A percentile compares a stretch with the other conserved stretches of the same genome.
phyloP scores from a whole-genome alignment of 2,329 filamentous ascomycete genomes.

The Ascocoryne sarcoides region DNA sequence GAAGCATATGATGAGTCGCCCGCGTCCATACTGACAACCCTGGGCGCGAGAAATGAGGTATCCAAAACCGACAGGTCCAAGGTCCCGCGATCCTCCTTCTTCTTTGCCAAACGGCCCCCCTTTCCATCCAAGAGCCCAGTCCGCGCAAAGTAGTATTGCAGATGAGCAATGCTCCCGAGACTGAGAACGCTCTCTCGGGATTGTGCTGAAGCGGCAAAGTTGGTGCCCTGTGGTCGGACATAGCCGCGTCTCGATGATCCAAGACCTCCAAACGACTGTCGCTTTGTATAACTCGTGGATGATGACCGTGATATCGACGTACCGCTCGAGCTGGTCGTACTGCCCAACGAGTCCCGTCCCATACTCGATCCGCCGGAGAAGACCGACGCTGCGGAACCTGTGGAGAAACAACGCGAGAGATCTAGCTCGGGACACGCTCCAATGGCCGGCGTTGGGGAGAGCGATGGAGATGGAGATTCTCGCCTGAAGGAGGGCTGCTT shows the following conservation, averaged over 20 bases:
- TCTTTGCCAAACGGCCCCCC: slow-evolving; percentile 73
- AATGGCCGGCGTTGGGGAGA: slow-evolving; percentile 53
- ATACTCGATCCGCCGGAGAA: slow-evolving; percentile 36
- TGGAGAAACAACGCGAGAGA: slow-evolving; percentile 49
- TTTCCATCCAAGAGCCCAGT: slow-evolving; percentile 92
- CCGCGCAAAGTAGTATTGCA: slow-evolving; percentile 96
- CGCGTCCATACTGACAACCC: slow-evolving; percentile 37
- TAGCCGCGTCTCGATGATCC: slow-evolving; percentile 32
- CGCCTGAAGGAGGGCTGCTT: slow-evolving; percentile 23
- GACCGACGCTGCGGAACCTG: slow-evolving; percentile 40
- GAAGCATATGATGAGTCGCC: slow-evolving; percentile 55
- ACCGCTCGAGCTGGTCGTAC: slow-evolving; percentile 36
- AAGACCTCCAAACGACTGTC: slow-evolving; percentile 37
- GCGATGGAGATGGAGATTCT: slow-evolving; percentile 55
- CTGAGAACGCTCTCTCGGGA: slow-evolving; percentile 94
- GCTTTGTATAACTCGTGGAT: slow-evolving; percentile 43
- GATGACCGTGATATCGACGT: slow-evolving; percentile 51
- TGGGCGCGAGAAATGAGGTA: slow-evolving; percentile 34
- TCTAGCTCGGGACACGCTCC: slow-evolving; percentile 49
- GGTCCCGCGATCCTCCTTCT: slow-evolving; percentile 46
- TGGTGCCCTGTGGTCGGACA: slow-evolving; percentile 29
- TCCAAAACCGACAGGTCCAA: slow-evolving; percentile 50
- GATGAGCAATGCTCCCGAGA: slow-evolving; percentile 88
- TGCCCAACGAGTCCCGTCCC: slow-evolving; percentile 45
- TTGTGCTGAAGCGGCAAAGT: slow-evolving; percentile 83